Conservation (phyloP, 1,284 basidiomycete genomes). For the Ganoderma leucocontextum region DNA sequence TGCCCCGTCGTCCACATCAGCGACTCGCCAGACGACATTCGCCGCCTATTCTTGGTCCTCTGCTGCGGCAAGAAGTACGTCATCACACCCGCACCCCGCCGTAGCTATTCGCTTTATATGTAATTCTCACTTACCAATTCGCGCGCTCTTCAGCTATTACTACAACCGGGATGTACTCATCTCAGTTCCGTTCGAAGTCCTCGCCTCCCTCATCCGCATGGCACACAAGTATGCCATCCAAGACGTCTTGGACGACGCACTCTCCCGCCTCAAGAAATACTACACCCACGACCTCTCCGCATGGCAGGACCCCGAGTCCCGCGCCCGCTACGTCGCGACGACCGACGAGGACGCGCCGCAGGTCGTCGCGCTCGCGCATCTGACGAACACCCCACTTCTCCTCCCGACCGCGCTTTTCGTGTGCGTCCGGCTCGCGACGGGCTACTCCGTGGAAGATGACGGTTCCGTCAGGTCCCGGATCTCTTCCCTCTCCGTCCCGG, state of each 20-base stretch:
- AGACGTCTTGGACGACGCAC: constrained; percentile 18
- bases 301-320: constrained; percentile 6
- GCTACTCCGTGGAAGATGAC: no score
- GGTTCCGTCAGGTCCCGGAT: not conserved
- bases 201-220: constrained; percentile 25
- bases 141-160: constrained; percentile 18
- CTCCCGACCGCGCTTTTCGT: constrained; percentile 17
- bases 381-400: constrained; percentile 12
- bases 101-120: no score
- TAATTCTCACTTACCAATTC: no score
- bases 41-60: constrained; percentile 22
- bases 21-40: constrained; percentile 28
- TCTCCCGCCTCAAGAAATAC: constrained; percentile 21
- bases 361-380: constrained; percentile 17
- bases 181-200: constrained; percentile 3
- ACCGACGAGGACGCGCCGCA: constrained; percentile 3
- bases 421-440: constrained; percentile 1
- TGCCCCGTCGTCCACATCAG: constrained; percentile 27
- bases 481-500: not conserved
- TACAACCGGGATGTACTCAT: constrained; percentile 9
- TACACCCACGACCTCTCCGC: constrained; percentile 14
- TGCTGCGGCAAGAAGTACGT: constrained; percentile 23
- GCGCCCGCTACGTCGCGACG: constrained; percentile 7
- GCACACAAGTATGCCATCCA: constrained; percentile 27
- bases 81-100: no score